Percentiles rank a stretch among this genome's conserved stretches.
Evolutionary conservation across 208 protist species (phyloP).

Genomic region (Porcisia deanei): DNA sequence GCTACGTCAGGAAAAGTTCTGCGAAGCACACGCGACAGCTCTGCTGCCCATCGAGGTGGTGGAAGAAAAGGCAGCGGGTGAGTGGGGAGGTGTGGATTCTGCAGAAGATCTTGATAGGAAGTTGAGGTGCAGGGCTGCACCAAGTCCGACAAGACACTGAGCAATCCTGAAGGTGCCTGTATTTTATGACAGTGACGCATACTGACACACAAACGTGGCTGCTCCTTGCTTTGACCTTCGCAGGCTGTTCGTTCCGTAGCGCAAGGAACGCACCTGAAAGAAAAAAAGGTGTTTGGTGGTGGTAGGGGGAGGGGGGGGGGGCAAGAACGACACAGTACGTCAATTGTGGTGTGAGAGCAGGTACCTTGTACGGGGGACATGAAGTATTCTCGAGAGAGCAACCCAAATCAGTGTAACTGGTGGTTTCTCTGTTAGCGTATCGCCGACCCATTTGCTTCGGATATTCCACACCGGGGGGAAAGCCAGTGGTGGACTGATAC

Average conservation of each 20-base stretch:
- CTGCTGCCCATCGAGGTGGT: slow-evolving; percentile 82
- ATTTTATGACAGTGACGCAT: slow-evolving; percentile 18
- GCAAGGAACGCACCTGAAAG: background rate
- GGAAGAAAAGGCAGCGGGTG: slow-evolving; percentile 71
- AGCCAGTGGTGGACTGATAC: background rate
- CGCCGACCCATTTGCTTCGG: background rate
- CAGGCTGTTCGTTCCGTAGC: background rate
- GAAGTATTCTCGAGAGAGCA: background rate
- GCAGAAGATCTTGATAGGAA: slow-evolving; percentile 33
- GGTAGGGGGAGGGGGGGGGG: too few relatives aligned
- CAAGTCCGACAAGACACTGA: slow-evolving; percentile 29
- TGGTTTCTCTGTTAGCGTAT: background rate
- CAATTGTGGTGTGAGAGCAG: background rate
- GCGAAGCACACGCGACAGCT: slow-evolving; percentile 67
- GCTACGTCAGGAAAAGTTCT: slow-evolving; percentile 65
- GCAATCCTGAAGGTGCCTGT: slow-evolving; percentile 5
- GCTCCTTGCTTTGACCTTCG: background rate
- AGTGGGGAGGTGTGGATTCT: slow-evolving; percentile 34
- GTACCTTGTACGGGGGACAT: background rate
- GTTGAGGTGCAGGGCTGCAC: background rate
- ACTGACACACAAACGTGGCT: background rate
- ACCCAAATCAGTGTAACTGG: background rate
- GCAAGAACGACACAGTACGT: background rate
- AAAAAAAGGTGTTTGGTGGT: background rate
- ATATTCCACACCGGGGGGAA: background rate